Conservation (phyloP, 257 asterid species). For the Salvia splendens region DNA sequence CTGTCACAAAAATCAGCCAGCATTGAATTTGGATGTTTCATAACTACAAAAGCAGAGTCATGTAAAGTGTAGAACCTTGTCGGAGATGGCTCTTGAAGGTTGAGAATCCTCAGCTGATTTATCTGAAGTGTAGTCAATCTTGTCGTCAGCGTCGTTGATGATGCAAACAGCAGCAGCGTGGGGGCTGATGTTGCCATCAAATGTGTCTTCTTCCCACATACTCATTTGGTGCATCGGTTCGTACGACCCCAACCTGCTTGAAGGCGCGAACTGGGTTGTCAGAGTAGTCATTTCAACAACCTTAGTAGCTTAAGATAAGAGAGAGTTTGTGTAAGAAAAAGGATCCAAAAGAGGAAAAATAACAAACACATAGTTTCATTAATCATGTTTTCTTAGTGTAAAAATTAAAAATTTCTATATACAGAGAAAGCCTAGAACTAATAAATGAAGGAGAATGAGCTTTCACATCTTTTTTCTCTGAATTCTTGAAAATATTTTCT, state of each 20-base stretch:
- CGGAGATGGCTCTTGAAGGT: conserved; percentile 50
- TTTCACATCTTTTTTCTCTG: neutral
- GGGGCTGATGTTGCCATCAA: conserved; percentile 55
- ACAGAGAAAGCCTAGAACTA: neutral
- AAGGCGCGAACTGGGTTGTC: conserved; percentile 65
- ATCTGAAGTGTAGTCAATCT: conserved; percentile 64
- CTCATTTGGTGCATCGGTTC: conserved; percentile 72
- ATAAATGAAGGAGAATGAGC: neutral
- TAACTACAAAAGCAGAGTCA: neutral
- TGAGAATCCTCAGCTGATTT: conserved; percentile 63
- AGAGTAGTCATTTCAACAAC: conserved; percentile 62
- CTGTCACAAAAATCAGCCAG: conserved; percentile 36
- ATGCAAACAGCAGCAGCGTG: conserved; percentile 40
- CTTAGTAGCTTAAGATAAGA: conserved; percentile 18
- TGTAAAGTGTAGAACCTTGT: conserved; percentile 54
- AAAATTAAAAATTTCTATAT: neutral
- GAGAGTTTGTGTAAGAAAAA: neutral
- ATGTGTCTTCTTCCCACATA: conserved; percentile 76
- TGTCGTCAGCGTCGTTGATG: conserved; percentile 50
- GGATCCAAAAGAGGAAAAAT: no score
- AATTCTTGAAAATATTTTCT: conserved; percentile 15
- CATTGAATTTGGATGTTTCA: no score
- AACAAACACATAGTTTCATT: neutral
- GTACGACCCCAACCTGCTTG: conserved; percentile 64
- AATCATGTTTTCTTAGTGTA: neutral